Percentiles rank a stretch among this genome's conserved stretches.
These are phyloP conservation scores for Fusarium udum DNA, from an alignment of 2,329 filamentous ascomycete genomes.

Conservation along the genomic window DNA sequence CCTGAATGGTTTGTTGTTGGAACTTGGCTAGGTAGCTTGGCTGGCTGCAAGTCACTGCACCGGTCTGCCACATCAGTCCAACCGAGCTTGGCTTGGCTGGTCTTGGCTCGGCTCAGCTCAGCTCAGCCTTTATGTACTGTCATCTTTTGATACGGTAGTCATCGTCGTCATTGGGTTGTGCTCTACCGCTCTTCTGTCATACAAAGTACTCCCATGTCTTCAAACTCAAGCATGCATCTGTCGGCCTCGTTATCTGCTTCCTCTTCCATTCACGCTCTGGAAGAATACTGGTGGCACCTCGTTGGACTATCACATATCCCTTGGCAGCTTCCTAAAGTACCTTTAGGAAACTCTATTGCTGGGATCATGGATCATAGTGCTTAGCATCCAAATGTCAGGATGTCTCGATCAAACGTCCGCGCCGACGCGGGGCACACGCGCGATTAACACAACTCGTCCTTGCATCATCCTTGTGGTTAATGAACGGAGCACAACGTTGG, in stretches of 20 bases:
- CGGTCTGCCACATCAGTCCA: conserved; percentile 27
- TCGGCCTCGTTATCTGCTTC: conserved; percentile 17
- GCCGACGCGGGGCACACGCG: conserved; percentile 23
- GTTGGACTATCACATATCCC: neutral
- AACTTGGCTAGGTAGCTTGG: neutral
- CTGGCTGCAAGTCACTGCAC: conserved; percentile 9
- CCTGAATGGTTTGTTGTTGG: neutral
- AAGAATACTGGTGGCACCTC: neutral
- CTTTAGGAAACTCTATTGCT: neutral
- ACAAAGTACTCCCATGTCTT: neutral
- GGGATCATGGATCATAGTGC: conserved; percentile 26
- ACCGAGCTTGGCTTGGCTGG: conserved; percentile 17
- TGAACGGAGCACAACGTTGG: conserved; percentile 19
- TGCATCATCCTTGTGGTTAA: conserved; percentile 31
- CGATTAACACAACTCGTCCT: conserved; percentile 32
- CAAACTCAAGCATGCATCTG: conserved; percentile 15
- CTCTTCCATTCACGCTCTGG: neutral
- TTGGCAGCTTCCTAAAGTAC: conserved; percentile 4
- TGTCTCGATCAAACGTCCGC: conserved; percentile 30
- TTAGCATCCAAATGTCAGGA: conserved; percentile 16
- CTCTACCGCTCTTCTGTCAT: conserved; percentile 15
- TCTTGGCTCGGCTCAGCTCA: conserved; percentile 16
- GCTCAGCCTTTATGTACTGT: conserved; percentile 14
- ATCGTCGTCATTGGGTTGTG: conserved; percentile 15
- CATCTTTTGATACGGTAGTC: conserved; percentile 27